phyloP scores from a whole-genome alignment of 148 eudicot species.

The Limonium bicolor region DNA sequence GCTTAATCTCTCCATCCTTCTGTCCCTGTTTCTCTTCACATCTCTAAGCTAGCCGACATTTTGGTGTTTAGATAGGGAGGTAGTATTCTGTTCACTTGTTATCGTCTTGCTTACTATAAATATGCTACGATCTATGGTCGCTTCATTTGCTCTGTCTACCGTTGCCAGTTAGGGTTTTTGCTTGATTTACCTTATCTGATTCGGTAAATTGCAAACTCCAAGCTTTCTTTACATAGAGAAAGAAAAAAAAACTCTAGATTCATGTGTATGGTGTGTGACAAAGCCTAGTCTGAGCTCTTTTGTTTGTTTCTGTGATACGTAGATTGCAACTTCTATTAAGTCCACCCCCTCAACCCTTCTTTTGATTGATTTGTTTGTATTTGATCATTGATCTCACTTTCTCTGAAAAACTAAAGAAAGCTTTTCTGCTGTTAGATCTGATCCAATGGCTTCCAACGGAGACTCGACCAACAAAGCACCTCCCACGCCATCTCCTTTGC shows the following conservation, averaged over 20 bases:
- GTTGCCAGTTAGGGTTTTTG: constrained; percentile 2
- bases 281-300: no score
- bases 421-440: constrained; percentile 5
- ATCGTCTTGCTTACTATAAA: constrained; percentile 2
- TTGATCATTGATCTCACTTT: neutral
- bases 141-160: constrained; percentile 1
- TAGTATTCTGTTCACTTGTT: neutral
- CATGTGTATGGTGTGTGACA: no score
- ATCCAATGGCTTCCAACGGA: constrained; percentile 8
- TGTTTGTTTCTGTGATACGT: neutral
- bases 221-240: no score
- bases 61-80: constrained; percentile 1
- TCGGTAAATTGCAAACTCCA: neutral
- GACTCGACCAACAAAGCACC: constrained; percentile 44
- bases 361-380: neutral
- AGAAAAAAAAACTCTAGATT: no score
- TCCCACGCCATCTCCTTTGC: constrained; percentile 74
- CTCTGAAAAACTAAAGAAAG: no score
- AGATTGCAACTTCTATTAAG: neutral
- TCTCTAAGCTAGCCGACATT: no score
- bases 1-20: constrained; percentile 1
- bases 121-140: constrained; percentile 1
- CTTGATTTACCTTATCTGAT: neutral
- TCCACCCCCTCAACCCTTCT: neutral
- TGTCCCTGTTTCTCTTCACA: constrained; percentile 5